Evolutionary conservation across 805 yeast species (phyloP).

Genomic region (Saccharomycopsis guyanensis): DNA sequence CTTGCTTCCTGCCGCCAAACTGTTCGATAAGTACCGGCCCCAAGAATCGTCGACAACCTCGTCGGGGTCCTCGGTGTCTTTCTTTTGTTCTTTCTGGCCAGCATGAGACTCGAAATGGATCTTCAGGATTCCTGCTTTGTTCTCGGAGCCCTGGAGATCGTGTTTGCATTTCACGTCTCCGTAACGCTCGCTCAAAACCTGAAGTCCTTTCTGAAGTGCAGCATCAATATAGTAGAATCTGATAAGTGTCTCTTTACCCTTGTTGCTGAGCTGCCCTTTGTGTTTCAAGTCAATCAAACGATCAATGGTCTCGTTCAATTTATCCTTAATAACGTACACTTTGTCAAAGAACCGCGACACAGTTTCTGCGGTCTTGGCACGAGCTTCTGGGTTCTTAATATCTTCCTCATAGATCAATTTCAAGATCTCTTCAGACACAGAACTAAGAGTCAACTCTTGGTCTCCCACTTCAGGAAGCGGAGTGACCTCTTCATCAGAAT

Average conservation of each 20-base stretch:
- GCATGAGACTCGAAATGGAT: neutral
- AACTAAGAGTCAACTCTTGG: constrained; percentile 8
- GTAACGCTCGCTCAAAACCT: constrained; percentile 28
- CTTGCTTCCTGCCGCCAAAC: neutral
- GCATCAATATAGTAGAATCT: constrained; percentile 66
- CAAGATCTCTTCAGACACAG: constrained; percentile 15
- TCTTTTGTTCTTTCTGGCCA: neutral
- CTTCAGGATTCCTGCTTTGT: neutral
- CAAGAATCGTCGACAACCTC: constrained; percentile 17
- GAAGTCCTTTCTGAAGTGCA: constrained; percentile 50
- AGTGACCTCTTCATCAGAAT: constrained; percentile 4
- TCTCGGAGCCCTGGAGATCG: neutral
- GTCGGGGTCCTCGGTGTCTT: constrained; percentile 7
- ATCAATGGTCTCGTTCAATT: constrained; percentile 41
- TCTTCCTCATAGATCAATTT: constrained; percentile 6
- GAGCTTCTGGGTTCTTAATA: neutral
- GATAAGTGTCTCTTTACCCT: constrained; percentile 74
- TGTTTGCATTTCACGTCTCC: constrained; percentile 2
- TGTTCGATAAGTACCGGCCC: neutral
- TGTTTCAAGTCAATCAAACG: constrained; percentile 54
- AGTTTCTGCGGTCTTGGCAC: constrained; percentile 2
- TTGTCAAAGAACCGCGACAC: constrained; percentile 29
- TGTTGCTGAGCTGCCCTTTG: constrained; percentile 47
- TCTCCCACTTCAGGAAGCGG: neutral
- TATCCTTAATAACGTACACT: constrained; percentile 31